Evolutionary conservation across 441 rosid genomes (phyloP).

Genomic region (Cnidoscolus chayamansa): DNA sequence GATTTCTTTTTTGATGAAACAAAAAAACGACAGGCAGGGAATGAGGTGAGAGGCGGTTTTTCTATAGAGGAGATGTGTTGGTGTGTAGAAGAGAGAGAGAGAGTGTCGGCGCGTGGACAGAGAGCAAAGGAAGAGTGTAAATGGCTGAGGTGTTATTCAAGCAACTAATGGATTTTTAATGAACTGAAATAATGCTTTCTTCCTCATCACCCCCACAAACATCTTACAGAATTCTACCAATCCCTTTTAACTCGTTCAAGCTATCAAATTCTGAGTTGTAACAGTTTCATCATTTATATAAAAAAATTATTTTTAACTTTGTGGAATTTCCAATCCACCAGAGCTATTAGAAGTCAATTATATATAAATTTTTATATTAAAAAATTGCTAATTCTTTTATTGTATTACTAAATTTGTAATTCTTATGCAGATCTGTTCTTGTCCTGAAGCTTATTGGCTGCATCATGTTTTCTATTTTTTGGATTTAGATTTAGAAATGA

Average conservation of each 20-base stretch:
- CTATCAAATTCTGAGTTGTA: too few relatives aligned
- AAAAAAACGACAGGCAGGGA: conserved; percentile 34
- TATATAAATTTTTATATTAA: too few relatives aligned
- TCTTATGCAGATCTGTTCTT: neutral
- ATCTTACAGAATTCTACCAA: too few relatives aligned
- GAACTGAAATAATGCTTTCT: conserved; percentile 35
- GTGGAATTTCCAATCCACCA: too few relatives aligned
- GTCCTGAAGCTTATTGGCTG: neutral
- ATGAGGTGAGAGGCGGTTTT: conserved; percentile 40
- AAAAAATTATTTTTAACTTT: too few relatives aligned
- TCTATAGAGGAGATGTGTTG: conserved; percentile 18
- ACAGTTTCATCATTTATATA: too few relatives aligned
- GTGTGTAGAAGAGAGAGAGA: neutral
- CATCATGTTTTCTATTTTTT: neutral
- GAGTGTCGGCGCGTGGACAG: conserved; percentile 11
- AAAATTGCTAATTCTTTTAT: too few relatives aligned
- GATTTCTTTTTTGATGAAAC: conserved; percentile 3
- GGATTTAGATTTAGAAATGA: conserved; percentile 1
- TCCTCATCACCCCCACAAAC: conserved; percentile 18
- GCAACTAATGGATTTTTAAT: neutral
- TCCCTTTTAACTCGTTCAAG: too few relatives aligned
- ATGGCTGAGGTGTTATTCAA: conserved; percentile 6
- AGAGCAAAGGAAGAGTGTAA: neutral
- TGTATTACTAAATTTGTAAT: too few relatives aligned
- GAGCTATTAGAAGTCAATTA: too few relatives aligned